phyloP scores from a whole-genome alignment of 1,139 yeast species.

The Kodamaea fungicola region DNA sequence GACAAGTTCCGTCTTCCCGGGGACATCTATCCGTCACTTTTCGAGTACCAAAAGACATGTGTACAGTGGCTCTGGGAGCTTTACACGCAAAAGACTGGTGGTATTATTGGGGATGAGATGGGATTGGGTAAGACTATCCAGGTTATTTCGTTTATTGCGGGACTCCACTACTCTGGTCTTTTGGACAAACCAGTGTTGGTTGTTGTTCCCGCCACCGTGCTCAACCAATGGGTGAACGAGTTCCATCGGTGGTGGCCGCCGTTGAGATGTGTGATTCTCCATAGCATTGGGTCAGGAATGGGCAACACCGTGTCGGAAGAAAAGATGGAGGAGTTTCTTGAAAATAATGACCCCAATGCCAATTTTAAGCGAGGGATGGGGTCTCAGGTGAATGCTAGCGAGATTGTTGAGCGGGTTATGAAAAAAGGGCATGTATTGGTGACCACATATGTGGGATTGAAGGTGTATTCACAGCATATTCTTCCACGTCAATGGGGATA shows the following conservation, averaged over 20 bases:
- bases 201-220: slow-evolving; percentile 95
- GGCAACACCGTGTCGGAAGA: slow-evolving; percentile 44
- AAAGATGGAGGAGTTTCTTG: slow-evolving; percentile 46
- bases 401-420: slow-evolving; percentile 49
- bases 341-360: slow-evolving; percentile 37
- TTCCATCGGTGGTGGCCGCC: slow-evolving; percentile 99
- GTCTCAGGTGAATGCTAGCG: slow-evolving; percentile 41
- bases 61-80: slow-evolving; percentile 81
- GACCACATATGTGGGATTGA: slow-evolving; percentile 88
- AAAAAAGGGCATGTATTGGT: slow-evolving; percentile 75
- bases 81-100: slow-evolving; percentile 84
- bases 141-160: slow-evolving; percentile 84
- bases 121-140: slow-evolving; percentile 96
- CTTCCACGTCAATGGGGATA: slow-evolving; percentile 84
- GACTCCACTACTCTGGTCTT: slow-evolving; percentile 76
- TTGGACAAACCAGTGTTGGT: slow-evolving; percentile 75
- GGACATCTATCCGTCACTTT: slow-evolving; percentile 79
- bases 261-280: slow-evolving; percentile 77
- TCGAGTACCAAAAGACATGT: slow-evolving; percentile 92
- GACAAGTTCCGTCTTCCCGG: slow-evolving; percentile 78
- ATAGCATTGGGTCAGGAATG: slow-evolving; percentile 93
- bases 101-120: slow-evolving; percentile 97
- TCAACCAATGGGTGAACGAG: slow-evolving; percentile 95
- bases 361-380: slow-evolving; percentile 19
- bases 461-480: slow-evolving; percentile 69